Conservation (phyloP, 2,329 filamentous ascomycete species). For the Aspergillus oerlinghausenensis region DNA sequence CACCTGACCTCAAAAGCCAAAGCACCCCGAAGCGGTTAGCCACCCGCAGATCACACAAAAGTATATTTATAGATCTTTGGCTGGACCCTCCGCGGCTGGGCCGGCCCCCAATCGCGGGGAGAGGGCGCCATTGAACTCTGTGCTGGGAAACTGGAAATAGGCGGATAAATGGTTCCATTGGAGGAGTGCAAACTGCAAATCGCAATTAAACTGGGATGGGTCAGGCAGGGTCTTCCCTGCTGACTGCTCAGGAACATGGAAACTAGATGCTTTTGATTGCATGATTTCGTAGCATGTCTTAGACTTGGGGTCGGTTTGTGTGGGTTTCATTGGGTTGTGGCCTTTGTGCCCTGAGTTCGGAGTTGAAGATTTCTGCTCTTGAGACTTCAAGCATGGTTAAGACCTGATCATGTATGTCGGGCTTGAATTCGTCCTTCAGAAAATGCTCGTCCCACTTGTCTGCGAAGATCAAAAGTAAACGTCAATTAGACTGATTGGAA, state of each 20-base stretch:
- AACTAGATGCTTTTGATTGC: not conserved
- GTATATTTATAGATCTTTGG: not conserved
- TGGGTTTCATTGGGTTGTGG: no score
- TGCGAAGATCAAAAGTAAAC: not conserved
- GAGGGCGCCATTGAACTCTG: not conserved
- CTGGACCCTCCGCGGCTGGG: not conserved
- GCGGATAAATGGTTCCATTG: no score
- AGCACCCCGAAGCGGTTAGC: not conserved
- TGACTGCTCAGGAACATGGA: not conserved
- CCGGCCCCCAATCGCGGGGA: constrained; percentile 1
- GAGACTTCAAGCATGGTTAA: not conserved
- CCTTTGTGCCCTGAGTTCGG: no score
- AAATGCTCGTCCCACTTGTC: not conserved
- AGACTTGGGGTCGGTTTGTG: not conserved
- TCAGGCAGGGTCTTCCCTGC: not conserved
- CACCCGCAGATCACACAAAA: not conserved
- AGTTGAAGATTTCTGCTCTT: not conserved
- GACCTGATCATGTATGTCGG: not conserved
- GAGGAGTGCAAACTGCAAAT: not conserved
- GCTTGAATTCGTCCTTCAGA: not conserved
- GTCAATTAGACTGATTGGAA: not conserved
- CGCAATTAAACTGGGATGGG: constrained; percentile 5
- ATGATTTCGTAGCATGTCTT: not conserved
- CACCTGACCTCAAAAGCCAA: constrained; percentile 1
- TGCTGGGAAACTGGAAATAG: no score